Base-by-base conservation (phyloP, 2,329 filamentous ascomycete species). In the Pseudogymnoascus sp. region DNA sequence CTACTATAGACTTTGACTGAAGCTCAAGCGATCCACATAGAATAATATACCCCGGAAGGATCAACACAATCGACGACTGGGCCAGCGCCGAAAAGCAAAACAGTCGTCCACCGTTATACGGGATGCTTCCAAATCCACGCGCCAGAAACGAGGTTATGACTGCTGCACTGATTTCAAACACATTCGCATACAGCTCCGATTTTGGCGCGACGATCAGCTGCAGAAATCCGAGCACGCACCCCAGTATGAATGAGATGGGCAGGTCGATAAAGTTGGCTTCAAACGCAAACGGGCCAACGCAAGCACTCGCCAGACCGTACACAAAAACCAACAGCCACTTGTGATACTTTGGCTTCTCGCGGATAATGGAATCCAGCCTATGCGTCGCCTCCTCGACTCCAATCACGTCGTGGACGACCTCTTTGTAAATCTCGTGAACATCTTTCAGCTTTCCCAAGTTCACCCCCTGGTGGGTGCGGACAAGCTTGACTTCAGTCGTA, bases 401-500 rank as follows among this genome's bases (percentile, higher is more conserved):
- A 7, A 91, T 82, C n/a, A 83, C 79, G 71, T 92, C 89, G 70
- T 92, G 89, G 1, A 92, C 84, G n/a, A 92, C 89, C 63, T 90
- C 84, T 72, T 92, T 92, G 76, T 92, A 92, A 62, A 92, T 84
- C 67, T 88, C 83, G 68, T 92, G 89, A 1, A 88, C 82, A 66
- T 92, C 89, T 60, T 86, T 81, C 11, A 92, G 81, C 69, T 87
- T 88, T 28, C 88, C 89, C 0, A 92, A 79, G 71, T 92, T 85
- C 8, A 92, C 81, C 1, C 88, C 88, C 69, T 91, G 88, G 0
- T 77, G 75, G 0, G 84, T 82, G 41, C 86, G 83, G 5, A 92
- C 85, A 33, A 92, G 81, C 75, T 90, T 90, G 65, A 92, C 88
- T 71, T 91, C 88, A n/a, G 88, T 88, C 0, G 89, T 92, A 70